Conservation (phyloP, 306 rosid genomes). For the Castanea crenata region DNA sequence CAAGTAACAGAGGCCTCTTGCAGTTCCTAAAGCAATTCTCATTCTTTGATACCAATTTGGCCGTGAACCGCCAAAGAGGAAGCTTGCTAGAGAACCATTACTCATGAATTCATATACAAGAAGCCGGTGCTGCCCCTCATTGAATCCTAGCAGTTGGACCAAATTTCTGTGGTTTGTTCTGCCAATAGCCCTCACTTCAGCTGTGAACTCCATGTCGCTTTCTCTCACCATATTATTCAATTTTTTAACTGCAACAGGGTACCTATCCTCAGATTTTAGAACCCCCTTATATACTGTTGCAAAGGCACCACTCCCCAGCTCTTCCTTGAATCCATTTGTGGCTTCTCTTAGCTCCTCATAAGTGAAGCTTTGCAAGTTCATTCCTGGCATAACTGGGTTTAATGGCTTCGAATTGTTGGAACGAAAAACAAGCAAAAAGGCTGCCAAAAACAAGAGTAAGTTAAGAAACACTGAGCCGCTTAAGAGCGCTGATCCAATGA, state of each 20-base stretch:
- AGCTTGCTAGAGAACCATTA: slow-evolving; percentile 32
- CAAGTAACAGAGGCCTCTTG: slow-evolving; percentile 24
- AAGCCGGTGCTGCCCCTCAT: slow-evolving; percentile 27
- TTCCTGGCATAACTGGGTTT: background rate
- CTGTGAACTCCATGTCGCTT: slow-evolving; percentile 30
- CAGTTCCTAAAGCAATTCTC: slow-evolving; percentile 27
- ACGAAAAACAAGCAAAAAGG: background rate
- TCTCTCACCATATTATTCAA: slow-evolving; percentile 8
- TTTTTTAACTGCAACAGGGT: slow-evolving; percentile 34
- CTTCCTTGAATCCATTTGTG: slow-evolving; percentile 29
- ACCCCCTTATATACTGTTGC: slow-evolving; percentile 34
- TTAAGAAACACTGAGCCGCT: slow-evolving; percentile 16
- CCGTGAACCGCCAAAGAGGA: slow-evolving; percentile 24
- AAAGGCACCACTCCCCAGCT: slow-evolving; percentile 26
- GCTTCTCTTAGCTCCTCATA: slow-evolving; percentile 23
- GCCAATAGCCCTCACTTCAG: slow-evolving; percentile 33
- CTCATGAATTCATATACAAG: slow-evolving; percentile 45
- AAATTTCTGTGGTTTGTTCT: slow-evolving; percentile 40
- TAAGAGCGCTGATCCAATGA: slow-evolving; percentile 23
- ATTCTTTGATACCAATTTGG: slow-evolving; percentile 34
- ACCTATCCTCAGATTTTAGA: background rate
- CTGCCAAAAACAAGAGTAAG: background rate
- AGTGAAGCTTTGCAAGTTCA: slow-evolving; percentile 24
- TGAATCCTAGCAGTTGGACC: slow-evolving; percentile 20
- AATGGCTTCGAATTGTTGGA: background rate